Conservation (phyloP, 306 rosid species). For the Neltuma alba region DNA sequence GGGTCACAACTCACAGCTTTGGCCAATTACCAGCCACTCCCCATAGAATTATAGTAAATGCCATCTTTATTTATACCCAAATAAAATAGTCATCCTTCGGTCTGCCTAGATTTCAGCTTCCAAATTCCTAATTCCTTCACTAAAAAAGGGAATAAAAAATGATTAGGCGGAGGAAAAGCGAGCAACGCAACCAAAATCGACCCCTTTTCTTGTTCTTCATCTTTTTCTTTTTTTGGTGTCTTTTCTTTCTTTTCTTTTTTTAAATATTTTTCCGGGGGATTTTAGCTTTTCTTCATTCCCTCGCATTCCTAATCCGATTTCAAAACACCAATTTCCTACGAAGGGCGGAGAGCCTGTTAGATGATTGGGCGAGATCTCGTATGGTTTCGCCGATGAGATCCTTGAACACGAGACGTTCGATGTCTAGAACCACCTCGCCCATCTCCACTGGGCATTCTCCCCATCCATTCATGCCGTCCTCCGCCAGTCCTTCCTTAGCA, state of each 20-base stretch:
- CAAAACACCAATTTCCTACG: conserved; percentile 76
- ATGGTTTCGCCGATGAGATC: conserved; percentile 85
- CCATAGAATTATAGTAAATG: not conserved
- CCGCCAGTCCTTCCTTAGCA: conserved; percentile 76
- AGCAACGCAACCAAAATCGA: conserved; percentile 24
- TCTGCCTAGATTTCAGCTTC: conserved; percentile 46
- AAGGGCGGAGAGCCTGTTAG: conserved; percentile 39
- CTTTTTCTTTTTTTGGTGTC: not conserved
- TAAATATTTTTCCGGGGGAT: not conserved
- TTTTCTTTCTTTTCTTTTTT: not conserved
- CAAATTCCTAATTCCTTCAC: conserved; percentile 32
- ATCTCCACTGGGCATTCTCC: conserved; percentile 63
- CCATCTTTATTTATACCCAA: conserved; percentile 16
- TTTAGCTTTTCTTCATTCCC: conserved; percentile 16
- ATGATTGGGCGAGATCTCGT: conserved; percentile 50
- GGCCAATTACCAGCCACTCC: conserved; percentile 22
- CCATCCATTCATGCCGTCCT: conserved; percentile 63
- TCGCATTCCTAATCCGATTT: conserved; percentile 40
- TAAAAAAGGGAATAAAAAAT: conserved; percentile 27
- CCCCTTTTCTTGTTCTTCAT: conserved; percentile 3
- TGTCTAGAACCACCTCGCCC: conserved; percentile 71
- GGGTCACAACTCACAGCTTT: conserved; percentile 1
- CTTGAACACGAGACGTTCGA: conserved; percentile 86
- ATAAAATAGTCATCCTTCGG: conserved; percentile 30
- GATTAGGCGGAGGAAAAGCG: not conserved